A percentile compares a stretch with the other conserved stretches of the same genome.
Evolutionary conservation across 345 rosid genomes (phyloP).

Genomic region (Atalantia buxifolia): DNA sequence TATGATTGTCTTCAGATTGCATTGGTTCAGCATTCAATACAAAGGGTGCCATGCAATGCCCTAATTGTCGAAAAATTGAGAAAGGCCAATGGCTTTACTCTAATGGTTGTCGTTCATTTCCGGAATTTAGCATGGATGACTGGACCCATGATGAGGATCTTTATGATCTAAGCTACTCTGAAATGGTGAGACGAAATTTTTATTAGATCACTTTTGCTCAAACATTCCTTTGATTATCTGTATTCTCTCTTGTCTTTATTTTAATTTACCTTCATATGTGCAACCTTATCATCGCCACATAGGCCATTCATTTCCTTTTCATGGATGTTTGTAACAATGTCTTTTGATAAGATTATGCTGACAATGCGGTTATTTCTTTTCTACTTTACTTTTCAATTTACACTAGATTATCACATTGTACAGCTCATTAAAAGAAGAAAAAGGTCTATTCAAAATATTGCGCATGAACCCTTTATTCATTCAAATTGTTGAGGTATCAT

Average conservation of each 20-base stretch:
- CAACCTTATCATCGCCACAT: neutral
- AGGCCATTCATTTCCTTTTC: no score
- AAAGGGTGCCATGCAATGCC: constrained; percentile 98
- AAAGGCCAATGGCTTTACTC: constrained; percentile 99
- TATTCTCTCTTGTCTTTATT: neutral
- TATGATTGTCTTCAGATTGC: constrained; percentile 58
- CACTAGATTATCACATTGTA: neutral
- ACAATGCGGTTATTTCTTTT: neutral
- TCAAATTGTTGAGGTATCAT: neutral
- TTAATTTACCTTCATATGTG: neutral
- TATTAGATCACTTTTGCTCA: neutral
- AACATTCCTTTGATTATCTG: neutral
- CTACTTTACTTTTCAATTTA: neutral
- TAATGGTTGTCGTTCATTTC: constrained; percentile 65
- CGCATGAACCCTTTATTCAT: neutral
- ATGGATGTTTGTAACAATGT: neutral
- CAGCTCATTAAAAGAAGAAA: neutral
- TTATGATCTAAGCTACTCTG: constrained; percentile 76
- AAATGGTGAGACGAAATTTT: constrained; percentile 47
- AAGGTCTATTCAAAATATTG: neutral
- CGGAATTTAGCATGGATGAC: constrained; percentile 82
- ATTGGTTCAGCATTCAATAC: constrained; percentile 97
- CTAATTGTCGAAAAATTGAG: constrained; percentile 94
- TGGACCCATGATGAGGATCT: constrained; percentile 92
- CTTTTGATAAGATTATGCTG: neutral